Base-by-base conservation (phyloP, 2,329 filamentous ascomycete species). In the Alternaria metachromatica region DNA sequence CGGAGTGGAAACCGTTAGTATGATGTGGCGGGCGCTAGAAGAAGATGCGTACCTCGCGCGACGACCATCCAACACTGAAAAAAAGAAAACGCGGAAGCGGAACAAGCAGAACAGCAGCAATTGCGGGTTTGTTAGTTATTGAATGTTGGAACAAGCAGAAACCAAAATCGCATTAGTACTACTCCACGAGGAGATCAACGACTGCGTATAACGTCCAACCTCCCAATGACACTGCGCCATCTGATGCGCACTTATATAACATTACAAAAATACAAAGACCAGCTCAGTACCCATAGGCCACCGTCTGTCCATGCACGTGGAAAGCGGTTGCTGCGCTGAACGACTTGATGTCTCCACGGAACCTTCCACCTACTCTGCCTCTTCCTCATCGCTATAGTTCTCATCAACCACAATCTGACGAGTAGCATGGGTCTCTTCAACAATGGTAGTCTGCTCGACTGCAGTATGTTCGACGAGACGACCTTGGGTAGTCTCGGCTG, bases 391-490 rank as follows among this genome's bases (percentile, higher is more conserved):
- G 13, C 43, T 28, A 21, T 60, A 63, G 2, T 63, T 11, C 12
- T 63, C 60, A 4, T 63, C 26, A 6, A 63, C 30, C 8, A 45
- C 43, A 1, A 63, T 37, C 6, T 30, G 8, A n/a, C 56, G 60
- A 45, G 26, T 18, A 10, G 33, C 44, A 44, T 25, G 13, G 0
- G 18, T 33, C 13, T 12, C 13, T 43, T n/a, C 15, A 26, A 28
- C 5, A 2, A 46, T 18, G 2, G 5, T 13, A 43, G 20, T n/a
- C 12, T 43, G 33, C 10, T 55, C 50, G 13, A n/a, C 2, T 4
- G 30, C 12, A 54, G 30, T 41, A 5, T n/a, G 50, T 23, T 8
- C 20, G 12, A n/a, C 9, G 5, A 37, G 9, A 43, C 11, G 15
- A 41, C 37, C 37, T 41, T 41, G 37, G 5, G n/a, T 2, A 11